A percentile compares a stretch with the other conserved stretches of the same genome.
Evolutionary conservation across 176 grass and related monocot genomes (phyloP).

Genomic region (Olyra latifolia): DNA sequence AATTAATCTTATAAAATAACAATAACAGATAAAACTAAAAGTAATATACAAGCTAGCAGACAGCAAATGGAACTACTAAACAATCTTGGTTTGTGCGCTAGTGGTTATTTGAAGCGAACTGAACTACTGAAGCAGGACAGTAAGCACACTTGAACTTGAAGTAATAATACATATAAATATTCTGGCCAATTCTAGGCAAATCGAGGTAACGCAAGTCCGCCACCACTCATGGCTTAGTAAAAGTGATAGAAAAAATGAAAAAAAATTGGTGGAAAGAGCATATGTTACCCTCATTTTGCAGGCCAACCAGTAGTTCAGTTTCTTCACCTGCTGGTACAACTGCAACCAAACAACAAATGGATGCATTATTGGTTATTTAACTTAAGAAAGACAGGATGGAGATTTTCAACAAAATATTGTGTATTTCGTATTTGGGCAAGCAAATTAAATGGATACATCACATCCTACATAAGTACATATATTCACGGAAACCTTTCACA

Average conservation of each 20-base stretch:
- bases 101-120: background rate
- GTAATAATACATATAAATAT: background rate
- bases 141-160: background rate
- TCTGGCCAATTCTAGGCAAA: background rate
- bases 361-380: background rate
- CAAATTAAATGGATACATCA: background rate
- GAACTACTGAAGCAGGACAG: background rate
- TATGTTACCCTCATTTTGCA: constrained; percentile 85
- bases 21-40: background rate
- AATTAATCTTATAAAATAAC: background rate
- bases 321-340: constrained; percentile 89
- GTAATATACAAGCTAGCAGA: background rate
- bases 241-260: background rate
- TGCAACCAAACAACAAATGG: constrained; percentile 41
- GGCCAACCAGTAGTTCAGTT: constrained; percentile 82
- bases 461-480: background rate
- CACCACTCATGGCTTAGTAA: background rate
- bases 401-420: background rate
- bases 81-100: background rate
- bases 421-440: background rate
- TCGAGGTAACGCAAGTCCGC: background rate
- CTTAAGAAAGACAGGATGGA: background rate
- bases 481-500: background rate
- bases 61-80: background rate
- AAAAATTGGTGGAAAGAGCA: background rate